Evolutionary conservation across 805 yeast genomes (phyloP), one percentile per base, ranked within the genome.

Genomic region (Alloascoidea hylecoeti): DNA sequence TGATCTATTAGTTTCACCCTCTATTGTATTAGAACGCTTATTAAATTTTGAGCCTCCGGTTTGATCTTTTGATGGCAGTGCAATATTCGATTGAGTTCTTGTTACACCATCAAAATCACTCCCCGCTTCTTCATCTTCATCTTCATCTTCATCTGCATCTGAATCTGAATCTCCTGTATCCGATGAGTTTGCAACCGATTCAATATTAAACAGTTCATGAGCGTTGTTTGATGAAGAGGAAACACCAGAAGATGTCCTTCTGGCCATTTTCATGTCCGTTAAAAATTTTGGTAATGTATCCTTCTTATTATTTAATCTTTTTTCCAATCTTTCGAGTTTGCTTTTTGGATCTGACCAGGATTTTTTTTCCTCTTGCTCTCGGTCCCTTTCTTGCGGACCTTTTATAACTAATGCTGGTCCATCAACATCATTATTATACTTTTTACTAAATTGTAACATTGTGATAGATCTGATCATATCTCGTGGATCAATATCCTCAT

Each of bases 401-500:
- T 69, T 69, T 34, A 86, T 78, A 4, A 78, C 73, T 27, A 85
- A 56, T 1, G 89, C 86, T 3, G 89, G 92, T 0, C 89, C 94
- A 28, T 77, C 78, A 28, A 67, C 72, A 16, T 65, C 68, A 16
- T 56, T 61, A 18, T 49, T 44, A 3, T 46, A 38, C 3, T 15
- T 41, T 12, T 41, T 37, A 4, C 42, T 62, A 38, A 68, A 66
- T 46, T 79, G 79, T 60, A 88, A 61, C 78, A 86, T 75, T 33
- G 85, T 76, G 46, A 86, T 79, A 3, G 95, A 85, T 61, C 78
- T 66, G 52, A 66, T 78, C 75, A 86, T 78, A 50, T 88, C 96
- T 36, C 79, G 72, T 1, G 96, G 95, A 23, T 79, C 77, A 9
- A 82, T 61, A 16, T 75, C 71, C n/a, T 46, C 33, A 38, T 40